Evolutionary conservation across 2,329 filamentous ascomycete genomes (phyloP), one percentile per base, ranked within the genome.

Genomic region (Elsinoe arachidis): DNA sequence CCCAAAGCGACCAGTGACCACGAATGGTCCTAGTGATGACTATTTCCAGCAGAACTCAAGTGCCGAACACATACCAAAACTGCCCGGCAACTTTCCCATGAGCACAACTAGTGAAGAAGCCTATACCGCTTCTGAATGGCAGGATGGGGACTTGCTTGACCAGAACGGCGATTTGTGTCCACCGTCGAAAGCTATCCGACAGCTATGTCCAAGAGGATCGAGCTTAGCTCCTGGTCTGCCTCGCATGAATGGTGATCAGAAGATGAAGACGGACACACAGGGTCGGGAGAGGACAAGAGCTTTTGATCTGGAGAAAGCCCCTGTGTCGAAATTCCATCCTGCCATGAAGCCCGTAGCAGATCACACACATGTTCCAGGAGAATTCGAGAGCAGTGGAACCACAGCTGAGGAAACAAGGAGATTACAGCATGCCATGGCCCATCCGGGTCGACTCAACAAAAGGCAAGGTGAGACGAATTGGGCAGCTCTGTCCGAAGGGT

Each of bases 81-180:
- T 44, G 2, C 53, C 53, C 12, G 53, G 53, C 5, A 33, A 33
- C 15, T 55, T 55, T 14, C 53, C 53, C 21, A 43, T 46, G 23
- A 43, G 37, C 23, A 53, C 49, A 9, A 55, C 53, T 1, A 39
- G 33, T 14, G 53, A 55, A 55, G 53, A 55, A 33, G 38, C 37
- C 2, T 43, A 23, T 14, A 46, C 39, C 5, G 37, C 53, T 34
- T 37, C 53, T 12, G 37, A 55, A 23, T 37, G 21, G 23, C 38
- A 43, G 12, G 33, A 15, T 10, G 37, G 21, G 26, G 41, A 46
- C 9, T 11, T 43, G 3, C 15, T 56, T 9, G 41, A 56, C 34
- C 10, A 23, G 11, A 10, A 54, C 6, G 51, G 51, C 9, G 7
- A 54, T 5, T 54, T 54, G n/a, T 38, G 51, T 19, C 51, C 51